Conservation (phyloP, 225 moss, liverwort and hornwort genomes). For the Ulota crispa region DNA sequence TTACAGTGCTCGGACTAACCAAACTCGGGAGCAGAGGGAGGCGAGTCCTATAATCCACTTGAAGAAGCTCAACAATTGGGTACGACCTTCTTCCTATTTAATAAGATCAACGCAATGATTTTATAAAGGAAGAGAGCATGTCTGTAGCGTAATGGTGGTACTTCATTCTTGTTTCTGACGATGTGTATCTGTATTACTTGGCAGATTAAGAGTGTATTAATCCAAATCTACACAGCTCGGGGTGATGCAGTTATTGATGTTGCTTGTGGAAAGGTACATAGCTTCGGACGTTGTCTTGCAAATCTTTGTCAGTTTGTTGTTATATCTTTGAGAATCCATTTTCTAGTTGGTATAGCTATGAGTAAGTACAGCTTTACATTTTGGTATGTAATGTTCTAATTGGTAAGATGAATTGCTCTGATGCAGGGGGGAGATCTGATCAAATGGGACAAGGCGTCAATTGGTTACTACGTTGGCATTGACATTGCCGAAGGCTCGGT, state of each 20-base stretch:
- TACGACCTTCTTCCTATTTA: constrained; percentile 12
- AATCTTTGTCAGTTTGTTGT: background rate
- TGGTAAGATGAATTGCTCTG: constrained; percentile 11
- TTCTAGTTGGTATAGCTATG: background rate
- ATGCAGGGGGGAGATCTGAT: constrained; percentile 86
- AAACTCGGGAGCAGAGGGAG: constrained; percentile 93
- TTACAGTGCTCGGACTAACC: constrained; percentile 88
- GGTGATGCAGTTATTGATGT: constrained; percentile 91
- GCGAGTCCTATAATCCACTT: constrained; percentile 94
- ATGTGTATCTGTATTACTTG: constrained; percentile 9
- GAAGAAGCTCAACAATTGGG: constrained; percentile 99
- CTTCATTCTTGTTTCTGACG: background rate
- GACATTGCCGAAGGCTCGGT: constrained; percentile 94
- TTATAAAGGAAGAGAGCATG: background rate
- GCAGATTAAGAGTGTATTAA: constrained; percentile 88
- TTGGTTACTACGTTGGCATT: constrained; percentile 91
- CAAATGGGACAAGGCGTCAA: constrained; percentile 94
- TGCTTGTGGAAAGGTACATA: constrained; percentile 81
- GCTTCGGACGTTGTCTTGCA: constrained; percentile 10
- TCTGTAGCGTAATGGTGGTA: background rate
- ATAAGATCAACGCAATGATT: background rate
- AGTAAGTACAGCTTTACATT: background rate
- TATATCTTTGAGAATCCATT: background rate
- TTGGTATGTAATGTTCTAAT: background rate
- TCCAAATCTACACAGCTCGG: constrained; percentile 71